Conservation (phyloP, 108 stramenopile species). For the Skeletonema tropicum region DNA sequence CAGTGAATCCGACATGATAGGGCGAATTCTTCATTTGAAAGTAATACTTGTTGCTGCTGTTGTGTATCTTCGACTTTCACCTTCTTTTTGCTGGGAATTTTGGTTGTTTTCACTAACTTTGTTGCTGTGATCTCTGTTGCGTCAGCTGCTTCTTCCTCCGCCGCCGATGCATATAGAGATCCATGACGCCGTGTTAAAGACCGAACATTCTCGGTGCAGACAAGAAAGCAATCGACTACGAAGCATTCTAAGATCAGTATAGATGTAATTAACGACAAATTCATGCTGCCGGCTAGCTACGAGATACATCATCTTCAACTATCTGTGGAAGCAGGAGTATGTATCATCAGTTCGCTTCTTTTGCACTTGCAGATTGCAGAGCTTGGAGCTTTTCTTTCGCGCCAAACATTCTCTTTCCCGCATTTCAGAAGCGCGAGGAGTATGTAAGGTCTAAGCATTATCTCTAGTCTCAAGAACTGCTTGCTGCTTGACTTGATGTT, state of each 20-base stretch:
- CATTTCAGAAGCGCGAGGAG: too few relatives aligned
- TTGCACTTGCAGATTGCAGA: too few relatives aligned
- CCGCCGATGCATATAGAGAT: neutral
- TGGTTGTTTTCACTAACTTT: neutral
- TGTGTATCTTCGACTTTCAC: neutral
- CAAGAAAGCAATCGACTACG: neutral
- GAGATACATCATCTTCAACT: too few relatives aligned
- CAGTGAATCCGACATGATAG: constrained; percentile 28
- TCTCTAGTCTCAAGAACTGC: too few relatives aligned
- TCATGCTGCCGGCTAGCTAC: neutral
- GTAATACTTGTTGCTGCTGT: neutral
- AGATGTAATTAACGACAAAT: neutral
- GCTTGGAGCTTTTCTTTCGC: too few relatives aligned
- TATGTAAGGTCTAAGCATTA: too few relatives aligned
- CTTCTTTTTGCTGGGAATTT: neutral
- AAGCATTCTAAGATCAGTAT: neutral
- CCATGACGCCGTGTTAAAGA: neutral
- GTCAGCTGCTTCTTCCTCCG: neutral
- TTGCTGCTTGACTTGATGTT: too few relatives aligned
- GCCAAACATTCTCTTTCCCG: too few relatives aligned
- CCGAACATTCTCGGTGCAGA: neutral
- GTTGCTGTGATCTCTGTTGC: neutral
- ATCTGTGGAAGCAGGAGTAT: too few relatives aligned
- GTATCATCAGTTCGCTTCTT: too few relatives aligned
- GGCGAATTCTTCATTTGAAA: constrained; percentile 12